These are phyloP conservation scores for Glycine tomentella DNA, from an alignment of 306 rosid genomes.

Conservation along the genomic window DNA sequence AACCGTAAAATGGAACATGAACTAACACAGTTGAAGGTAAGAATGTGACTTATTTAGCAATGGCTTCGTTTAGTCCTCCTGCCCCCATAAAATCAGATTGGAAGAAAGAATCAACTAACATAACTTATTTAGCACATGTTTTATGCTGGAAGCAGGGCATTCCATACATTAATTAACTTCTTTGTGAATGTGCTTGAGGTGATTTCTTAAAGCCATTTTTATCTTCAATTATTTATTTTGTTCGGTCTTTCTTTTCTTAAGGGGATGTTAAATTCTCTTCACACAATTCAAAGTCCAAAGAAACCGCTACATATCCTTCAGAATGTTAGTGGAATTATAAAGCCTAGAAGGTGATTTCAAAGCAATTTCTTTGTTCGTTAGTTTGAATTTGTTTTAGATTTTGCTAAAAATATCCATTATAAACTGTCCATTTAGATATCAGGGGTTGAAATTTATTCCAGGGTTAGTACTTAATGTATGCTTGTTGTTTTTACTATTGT, in stretches of 20 bases:
- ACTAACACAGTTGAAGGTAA: too few relatives aligned
- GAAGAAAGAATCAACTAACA: constrained; percentile 14
- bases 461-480: too few relatives aligned
- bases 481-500: too few relatives aligned
- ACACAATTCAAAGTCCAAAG: constrained; percentile 49
- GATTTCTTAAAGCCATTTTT: constrained; percentile 27
- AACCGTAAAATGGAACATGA: too few relatives aligned
- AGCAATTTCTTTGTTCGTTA: neutral
- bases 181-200: constrained; percentile 66
- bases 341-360: constrained; percentile 53
- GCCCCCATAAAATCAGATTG: neutral
- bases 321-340: constrained; percentile 59
- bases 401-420: neutral
- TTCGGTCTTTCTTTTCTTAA: constrained; percentile 24
- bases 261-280: constrained; percentile 51
- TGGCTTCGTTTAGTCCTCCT: neutral
- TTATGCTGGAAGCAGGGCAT: constrained; percentile 76
- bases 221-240: neutral
- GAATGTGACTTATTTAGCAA: too few relatives aligned
- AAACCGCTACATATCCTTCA: constrained; percentile 51
- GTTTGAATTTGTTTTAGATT: neutral
- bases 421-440: too few relatives aligned
- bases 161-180: constrained; percentile 70
- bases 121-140: constrained; percentile 66
- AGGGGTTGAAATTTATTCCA: too few relatives aligned